A percentile compares a stretch with the other conserved stretches of the same genome.
Evolutionary conservation across 345 rosid genomes (phyloP).

Genomic region (Gossypium australe): DNA sequence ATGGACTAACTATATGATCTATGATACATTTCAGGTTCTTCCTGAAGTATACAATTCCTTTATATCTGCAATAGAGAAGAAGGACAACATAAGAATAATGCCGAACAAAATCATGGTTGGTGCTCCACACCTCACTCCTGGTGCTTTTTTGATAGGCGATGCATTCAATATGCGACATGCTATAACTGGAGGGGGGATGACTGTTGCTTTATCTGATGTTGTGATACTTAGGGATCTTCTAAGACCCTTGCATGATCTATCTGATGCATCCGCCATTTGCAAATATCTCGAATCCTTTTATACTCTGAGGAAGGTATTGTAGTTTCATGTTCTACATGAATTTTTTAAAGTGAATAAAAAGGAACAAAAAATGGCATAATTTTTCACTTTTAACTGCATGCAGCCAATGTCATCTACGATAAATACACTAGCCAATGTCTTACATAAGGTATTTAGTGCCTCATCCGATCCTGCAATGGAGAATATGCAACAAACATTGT

Average conservation of each 20-base stretch:
- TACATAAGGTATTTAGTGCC: conserved; percentile 24
- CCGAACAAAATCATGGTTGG: conserved; percentile 50
- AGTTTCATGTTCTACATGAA: neutral
- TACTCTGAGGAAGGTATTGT: conserved; percentile 23
- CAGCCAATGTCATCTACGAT: conserved; percentile 38
- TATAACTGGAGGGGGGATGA: conserved; percentile 18
- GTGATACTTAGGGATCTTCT: conserved; percentile 10
- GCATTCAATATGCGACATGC: conserved; percentile 35
- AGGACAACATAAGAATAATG: conserved; percentile 35
- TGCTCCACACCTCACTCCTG: conserved; percentile 21
- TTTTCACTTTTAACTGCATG: neutral
- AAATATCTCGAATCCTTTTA: conserved; percentile 43
- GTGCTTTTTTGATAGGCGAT: conserved; percentile 12
- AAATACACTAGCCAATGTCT: conserved; percentile 35
- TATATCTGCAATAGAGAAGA: conserved; percentile 33
- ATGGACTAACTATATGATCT: neutral
- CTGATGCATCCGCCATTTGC: conserved; percentile 13
- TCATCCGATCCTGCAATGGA: conserved; percentile 22
- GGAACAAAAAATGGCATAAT: no score
- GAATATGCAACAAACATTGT: conserved; percentile 33
- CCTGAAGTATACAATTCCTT: conserved; percentile 31
- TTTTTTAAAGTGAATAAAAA: no score
- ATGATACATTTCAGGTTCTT: conserved; percentile 31
- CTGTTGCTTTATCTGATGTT: conserved; percentile 13
- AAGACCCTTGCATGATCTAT: conserved; percentile 5